Evolutionary conservation across 345 rosid species (phyloP).

Genomic region (Cochlearia excelsa): DNA sequence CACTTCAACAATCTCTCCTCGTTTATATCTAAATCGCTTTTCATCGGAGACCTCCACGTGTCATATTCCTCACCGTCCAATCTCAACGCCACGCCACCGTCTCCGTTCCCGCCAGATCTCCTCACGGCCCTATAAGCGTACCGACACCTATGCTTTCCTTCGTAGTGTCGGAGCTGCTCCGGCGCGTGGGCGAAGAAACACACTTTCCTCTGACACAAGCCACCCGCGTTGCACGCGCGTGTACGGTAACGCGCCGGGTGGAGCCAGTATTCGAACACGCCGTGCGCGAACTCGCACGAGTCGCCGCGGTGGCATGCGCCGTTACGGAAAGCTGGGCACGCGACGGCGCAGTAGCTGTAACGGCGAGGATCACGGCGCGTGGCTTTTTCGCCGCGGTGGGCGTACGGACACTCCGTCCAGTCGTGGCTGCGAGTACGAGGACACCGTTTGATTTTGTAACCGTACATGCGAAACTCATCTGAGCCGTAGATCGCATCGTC

Average conservation of each 20-base stretch:
- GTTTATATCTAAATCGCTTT: slow-evolving; percentile 32
- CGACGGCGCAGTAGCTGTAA: slow-evolving; percentile 56
- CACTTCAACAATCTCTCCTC: slow-evolving; percentile 37
- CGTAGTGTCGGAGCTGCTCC: slow-evolving; percentile 53
- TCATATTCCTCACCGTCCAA: slow-evolving; percentile 24
- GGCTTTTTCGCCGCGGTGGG: slow-evolving; percentile 89
- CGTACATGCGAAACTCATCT: slow-evolving; percentile 82
- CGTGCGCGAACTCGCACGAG: slow-evolving; percentile 67
- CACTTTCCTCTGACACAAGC: slow-evolving; percentile 60
- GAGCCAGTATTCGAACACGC: slow-evolving; percentile 85
- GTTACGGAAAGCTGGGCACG: slow-evolving; percentile 67
- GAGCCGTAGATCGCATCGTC: slow-evolving; percentile 46
- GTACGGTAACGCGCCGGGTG: slow-evolving; percentile 78
- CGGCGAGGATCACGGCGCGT: slow-evolving; percentile 84
- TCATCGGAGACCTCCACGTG: slow-evolving; percentile 29
- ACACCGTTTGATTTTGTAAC: slow-evolving; percentile 77
- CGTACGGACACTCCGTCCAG: slow-evolving; percentile 93
- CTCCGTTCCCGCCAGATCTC: slow-evolving; percentile 13
- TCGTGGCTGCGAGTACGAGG: slow-evolving; percentile 70
- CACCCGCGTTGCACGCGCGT: slow-evolving; percentile 66
- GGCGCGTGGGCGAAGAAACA: slow-evolving; percentile 85
- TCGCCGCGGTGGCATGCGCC: slow-evolving; percentile 68
- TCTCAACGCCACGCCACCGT: slow-evolving; percentile 22
- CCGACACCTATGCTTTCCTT: slow-evolving; percentile 33
- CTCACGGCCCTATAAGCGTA: slow-evolving; percentile 32